Conservation (phyloP, 1,284 basidiomycete species). For the Ustilago trichophora region DNA sequence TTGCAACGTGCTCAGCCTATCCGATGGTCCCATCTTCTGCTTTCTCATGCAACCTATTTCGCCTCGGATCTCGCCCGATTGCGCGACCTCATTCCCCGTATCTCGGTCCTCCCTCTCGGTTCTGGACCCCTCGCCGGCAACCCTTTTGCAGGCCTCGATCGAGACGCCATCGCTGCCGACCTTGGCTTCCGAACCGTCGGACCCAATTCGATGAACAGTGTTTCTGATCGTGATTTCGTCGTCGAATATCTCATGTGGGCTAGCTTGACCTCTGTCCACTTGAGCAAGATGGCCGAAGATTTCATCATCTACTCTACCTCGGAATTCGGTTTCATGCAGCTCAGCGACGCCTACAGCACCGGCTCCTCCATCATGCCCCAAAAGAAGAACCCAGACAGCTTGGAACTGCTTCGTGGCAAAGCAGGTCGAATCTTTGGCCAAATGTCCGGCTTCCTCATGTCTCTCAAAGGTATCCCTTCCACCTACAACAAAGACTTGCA, state of each 20-base stretch:
- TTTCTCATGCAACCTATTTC: conserved; percentile 94
- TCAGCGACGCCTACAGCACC: conserved; percentile 97
- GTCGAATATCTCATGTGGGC: conserved; percentile 98
- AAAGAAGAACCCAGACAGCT: conserved; percentile 97
- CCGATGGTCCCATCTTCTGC: conserved; percentile 94
- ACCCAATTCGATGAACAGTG: conserved; percentile 71
- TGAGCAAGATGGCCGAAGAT: conserved; percentile 94
- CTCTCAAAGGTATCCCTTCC: conserved; percentile 93
- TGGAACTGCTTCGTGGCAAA: conserved; percentile 94
- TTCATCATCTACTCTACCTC: conserved; percentile 95
- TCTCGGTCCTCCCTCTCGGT: conserved; percentile 91
- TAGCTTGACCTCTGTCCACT: conserved; percentile 88
- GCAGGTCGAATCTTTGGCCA: conserved; percentile 92
- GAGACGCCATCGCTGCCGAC: conserved; percentile 62
- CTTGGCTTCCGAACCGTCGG: conserved; percentile 64
- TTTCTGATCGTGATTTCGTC: conserved; percentile 95
- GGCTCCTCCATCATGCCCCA: conserved; percentile 99
- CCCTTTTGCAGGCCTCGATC: conserved; percentile 74
- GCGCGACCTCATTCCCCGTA: conserved; percentile 75
- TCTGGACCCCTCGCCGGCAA: conserved; percentile 95
- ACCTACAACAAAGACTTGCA: conserved; percentile 99
- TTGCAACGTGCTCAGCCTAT: conserved; percentile 87
- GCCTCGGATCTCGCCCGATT: conserved; percentile 86
- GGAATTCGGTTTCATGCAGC: conserved; percentile 91
- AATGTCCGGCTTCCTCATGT: conserved; percentile 98